A percentile compares a stretch with the other conserved stretches of the same genome.
Conservation (phyloP, 352 stramenopile species). For the Globisporangium iwayamae region DNA sequence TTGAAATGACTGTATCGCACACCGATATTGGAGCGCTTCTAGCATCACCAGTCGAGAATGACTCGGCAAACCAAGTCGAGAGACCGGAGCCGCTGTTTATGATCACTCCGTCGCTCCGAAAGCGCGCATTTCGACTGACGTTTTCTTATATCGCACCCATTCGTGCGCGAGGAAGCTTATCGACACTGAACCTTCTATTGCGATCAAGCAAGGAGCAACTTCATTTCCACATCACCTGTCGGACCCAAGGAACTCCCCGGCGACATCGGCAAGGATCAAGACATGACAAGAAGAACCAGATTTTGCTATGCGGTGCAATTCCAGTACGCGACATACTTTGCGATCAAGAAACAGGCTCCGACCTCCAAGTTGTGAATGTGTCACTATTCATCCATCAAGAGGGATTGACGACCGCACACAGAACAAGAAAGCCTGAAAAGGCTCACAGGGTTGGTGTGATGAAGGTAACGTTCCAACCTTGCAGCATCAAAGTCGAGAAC, state of each 20-base stretch:
- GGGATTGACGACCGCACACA: not conserved
- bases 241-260: constrained; percentile 19
- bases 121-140: constrained; percentile 33
- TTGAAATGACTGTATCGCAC: constrained; percentile 44
- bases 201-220: constrained; percentile 13
- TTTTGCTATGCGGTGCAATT: constrained; percentile 20
- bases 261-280: constrained; percentile 13
- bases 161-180: not conserved
- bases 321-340: constrained; percentile 11
- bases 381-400: constrained; percentile 12
- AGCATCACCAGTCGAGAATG: not conserved
- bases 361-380: constrained; percentile 17
- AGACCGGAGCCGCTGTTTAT: constrained; percentile 24
- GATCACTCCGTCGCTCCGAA: constrained; percentile 47
- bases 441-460: constrained; percentile 18
- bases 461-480: constrained; percentile 25
- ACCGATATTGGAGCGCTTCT: constrained; percentile 23
- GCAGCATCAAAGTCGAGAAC: not conserved
- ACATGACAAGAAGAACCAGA: constrained; percentile 1
- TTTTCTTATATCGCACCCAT: constrained; percentile 33
- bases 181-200: not conserved
- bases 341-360: not conserved
- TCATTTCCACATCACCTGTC: constrained; percentile 24
- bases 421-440: constrained; percentile 8
- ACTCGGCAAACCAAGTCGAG: not conserved